Evolutionary conservation across 1,139 yeast species (phyloP), one percentile per base, ranked within the genome.

Genomic region (Suhomyces bolitotheri): DNA sequence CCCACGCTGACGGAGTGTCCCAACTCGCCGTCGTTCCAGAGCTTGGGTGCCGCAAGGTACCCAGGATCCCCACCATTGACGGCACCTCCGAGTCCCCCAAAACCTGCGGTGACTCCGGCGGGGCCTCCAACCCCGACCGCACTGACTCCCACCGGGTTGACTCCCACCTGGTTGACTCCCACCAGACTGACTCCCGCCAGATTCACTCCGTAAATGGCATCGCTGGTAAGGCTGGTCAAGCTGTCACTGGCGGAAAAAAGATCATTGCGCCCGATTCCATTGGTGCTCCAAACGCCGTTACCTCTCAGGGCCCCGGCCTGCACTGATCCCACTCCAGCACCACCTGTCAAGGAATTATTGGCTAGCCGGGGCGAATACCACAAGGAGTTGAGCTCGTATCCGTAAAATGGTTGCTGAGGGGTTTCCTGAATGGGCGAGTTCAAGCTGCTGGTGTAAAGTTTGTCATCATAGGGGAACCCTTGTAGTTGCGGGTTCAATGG

Each of bases 381-480:
- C 21, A 41, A 25, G 7, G 45, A 37, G 26, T 39, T 39, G 28
- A 36, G 35, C 11, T 43, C 43, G 33, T 39, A 39, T 5, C 41
- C 38, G 27, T 36, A 40, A 22, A 38, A 22, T 8, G 34, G 27
- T 20, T 16, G 43, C 22, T 34, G 23, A 11, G 35, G 27, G 9
- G 29, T 27, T 14, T 43, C 52, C 4, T 36, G 38, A 1, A 34
- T 29, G 2, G 51, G 46, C 9, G 48, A 38, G 16, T 37, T 32
- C 28, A 41, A 26, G 12, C 35, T 36, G 29, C 39, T 39, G 22
- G 46, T 40, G 38, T 53, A 54, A 13, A 49, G 41, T 17, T 41
- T 45, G 31, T 54, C 61, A 27, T 52, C 59, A 35, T 54, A 56
- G 2, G 62, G 55, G 23, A 55, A 54, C 16, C 54, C 54, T 17